Evolutionary conservation across 2,329 filamentous ascomycete genomes (phyloP), one percentile per base, ranked within the genome.

Genomic region (Mycogone perniciosa): DNA sequence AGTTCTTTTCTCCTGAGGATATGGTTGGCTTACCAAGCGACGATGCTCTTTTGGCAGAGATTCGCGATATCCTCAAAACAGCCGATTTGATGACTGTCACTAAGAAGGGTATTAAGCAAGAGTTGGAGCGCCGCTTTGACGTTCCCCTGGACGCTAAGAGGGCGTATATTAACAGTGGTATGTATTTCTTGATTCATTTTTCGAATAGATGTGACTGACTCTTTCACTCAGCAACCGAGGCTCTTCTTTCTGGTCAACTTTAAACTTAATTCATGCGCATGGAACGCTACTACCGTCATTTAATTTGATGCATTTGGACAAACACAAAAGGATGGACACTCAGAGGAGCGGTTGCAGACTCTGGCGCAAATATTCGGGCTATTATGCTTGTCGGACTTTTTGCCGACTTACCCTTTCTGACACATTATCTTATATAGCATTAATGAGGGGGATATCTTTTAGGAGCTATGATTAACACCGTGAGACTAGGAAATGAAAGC

Each of bases 11-110:
- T 7, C 73, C 78, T n/a, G 79, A 82, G 48, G 86, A 91, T 61
- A 76, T 95, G 60, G 76, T 80, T 6, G 82, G 85, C 51, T 71
- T 96, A 64, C 93, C 93, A 0, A 88, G 79, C 55, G 93, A 99
- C 60, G 93, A 99, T 63, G 86, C 89, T 8, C 76, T 99, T 45
- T 74, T 99, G 56, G 85, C 89, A 0, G 93, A 99, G 76, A 99
- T 99, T 61, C 82, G 93, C 46, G 90, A 96, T 64, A 96, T 99
- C 56, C 75, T 99, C 55, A 81, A 85, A 60, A 95, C 87, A 9
- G 91, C 90, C 2, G 93, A 99, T 71, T 73, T 99, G 64, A 99
- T 99, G 93, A 91, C 82, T 4, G 89, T 99, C 40, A 99, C 93
- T 58, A 99, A 99, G 83, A 99, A 99, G 82, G 89, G 88, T 61